Conservation (phyloP, 2,329 filamentous ascomycete genomes). For the Aspergillus glaucus region DNA sequence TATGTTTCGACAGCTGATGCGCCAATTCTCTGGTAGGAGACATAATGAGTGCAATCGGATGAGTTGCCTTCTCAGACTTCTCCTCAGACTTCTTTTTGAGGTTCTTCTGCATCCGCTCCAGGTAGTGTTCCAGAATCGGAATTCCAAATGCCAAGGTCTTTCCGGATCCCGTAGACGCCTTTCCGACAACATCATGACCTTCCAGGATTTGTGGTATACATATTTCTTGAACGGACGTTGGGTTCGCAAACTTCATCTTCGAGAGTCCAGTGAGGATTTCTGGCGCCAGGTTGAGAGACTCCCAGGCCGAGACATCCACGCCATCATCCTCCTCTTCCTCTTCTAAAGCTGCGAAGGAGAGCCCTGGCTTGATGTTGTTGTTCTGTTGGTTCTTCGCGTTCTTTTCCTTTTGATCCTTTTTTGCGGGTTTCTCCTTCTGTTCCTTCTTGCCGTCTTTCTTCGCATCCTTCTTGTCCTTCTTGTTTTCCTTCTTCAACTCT, state of each 20-base stretch:
- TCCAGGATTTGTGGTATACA: conserved; percentile 76
- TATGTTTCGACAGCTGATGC: conserved; percentile 80
- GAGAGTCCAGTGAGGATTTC: conserved; percentile 67
- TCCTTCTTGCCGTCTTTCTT: conserved; percentile 18
- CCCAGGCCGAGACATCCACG: conserved; percentile 72
- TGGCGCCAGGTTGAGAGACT: conserved; percentile 64
- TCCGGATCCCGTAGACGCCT: conserved; percentile 91
- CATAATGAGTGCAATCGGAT: conserved; percentile 70
- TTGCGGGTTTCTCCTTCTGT: conserved; percentile 10
- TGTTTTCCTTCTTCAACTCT: conserved; percentile 2
- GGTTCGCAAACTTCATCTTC: conserved; percentile 70
- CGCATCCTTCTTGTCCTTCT: conserved; percentile 21
- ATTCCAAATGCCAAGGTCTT: conserved; percentile 95
- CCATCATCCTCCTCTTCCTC: conserved; percentile 49
- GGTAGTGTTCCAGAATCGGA: conserved; percentile 79
- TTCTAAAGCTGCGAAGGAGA: conserved; percentile 34
- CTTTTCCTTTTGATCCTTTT: conserved; percentile 24
- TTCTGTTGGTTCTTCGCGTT: conserved; percentile 29
- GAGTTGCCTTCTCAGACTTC: conserved; percentile 19
- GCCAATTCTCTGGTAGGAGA: conserved; percentile 91
- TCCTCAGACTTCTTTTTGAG: conserved; percentile 36
- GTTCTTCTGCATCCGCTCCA: conserved; percentile 44
- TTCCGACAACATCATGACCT: conserved; percentile 88
- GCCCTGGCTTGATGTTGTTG: conserved; percentile 22
- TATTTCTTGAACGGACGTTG: conserved; percentile 72